Percentiles rank a stretch among this genome's conserved stretches.
These are phyloP conservation scores for Didymella glomerata DNA, from an alignment of 2,329 filamentous ascomycete species.

Conservation along the genomic window DNA sequence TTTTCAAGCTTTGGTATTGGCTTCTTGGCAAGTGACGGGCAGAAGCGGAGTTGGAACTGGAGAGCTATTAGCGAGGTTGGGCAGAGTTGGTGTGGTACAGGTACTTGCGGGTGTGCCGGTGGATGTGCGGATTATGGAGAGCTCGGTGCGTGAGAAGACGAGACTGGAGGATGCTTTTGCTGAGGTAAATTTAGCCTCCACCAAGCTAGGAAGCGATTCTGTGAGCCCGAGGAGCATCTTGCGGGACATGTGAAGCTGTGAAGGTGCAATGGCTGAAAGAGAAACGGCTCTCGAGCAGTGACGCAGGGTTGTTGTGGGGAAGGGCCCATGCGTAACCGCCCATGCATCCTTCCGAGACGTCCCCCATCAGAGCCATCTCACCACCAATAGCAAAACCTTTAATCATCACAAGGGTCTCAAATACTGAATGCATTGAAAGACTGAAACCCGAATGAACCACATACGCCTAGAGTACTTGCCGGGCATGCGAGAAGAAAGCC, in stretches of 20 bases:
- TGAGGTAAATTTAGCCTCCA: conserved; percentile 48
- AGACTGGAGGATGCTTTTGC: conserved; percentile 49
- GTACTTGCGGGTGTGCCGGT: conserved; percentile 49
- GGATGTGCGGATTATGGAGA: conserved; percentile 50
- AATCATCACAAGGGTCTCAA: neutral
- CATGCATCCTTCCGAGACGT: conserved; percentile 13
- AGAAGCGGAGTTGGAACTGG: conserved; percentile 77
- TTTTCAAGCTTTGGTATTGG: conserved; percentile 58
- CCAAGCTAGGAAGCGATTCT: conserved; percentile 48
- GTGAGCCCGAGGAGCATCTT: conserved; percentile 47
- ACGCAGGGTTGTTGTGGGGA: conserved; percentile 11
- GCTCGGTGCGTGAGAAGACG: conserved; percentile 52
- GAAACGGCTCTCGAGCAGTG: neutral
- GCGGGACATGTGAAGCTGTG: conserved; percentile 14
- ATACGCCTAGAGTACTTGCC: neutral
- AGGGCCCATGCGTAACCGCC: conserved; percentile 1
- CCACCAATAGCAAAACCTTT: neutral
- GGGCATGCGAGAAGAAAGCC: neutral
- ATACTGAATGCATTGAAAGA: neutral
- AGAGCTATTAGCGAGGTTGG: conserved; percentile 24
- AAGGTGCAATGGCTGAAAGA: conserved; percentile 13
- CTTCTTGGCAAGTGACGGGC: conserved; percentile 73
- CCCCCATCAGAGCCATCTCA: conserved; percentile 3
- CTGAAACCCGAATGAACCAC: neutral
- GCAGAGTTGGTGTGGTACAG: conserved; percentile 12